Evolutionary conservation across 257 asterid genomes (phyloP), one percentile per base, ranked within the genome.

Genomic region (Phtheirospermum japonicum): DNA sequence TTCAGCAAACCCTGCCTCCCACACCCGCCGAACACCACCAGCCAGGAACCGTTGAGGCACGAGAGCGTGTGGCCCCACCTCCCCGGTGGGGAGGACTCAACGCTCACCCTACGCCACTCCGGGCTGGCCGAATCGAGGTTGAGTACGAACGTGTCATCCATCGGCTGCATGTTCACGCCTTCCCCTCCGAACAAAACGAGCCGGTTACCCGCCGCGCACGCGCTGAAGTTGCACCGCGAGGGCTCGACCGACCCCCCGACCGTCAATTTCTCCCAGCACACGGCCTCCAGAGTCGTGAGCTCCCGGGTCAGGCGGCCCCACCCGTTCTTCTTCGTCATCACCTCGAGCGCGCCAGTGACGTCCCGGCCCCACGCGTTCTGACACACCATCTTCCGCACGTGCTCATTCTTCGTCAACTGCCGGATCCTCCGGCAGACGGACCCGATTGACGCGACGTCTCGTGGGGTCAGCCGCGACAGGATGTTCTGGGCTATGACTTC

Each of bases 341-440:
- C 68, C 51, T 89, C 95, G 59, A 89, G 71, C 10, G 90, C 75
- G 6, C 97, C 95, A 2, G 91, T 89, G 61, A 89, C 94, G 33
- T 89, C 97, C 64, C 84, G 69, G 64, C 97, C 95, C 97, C 97
- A 89, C 50, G 97, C 97, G 70, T 89, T 89, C 76, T 89, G 94
- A 46, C 95, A 89, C 6, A 89, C 97, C 91, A 89, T 81, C 69
- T 82, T 89, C 52, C 97, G 77, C 3, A 89, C 75, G 59, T 84
- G 87, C 77, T 89, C 97, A 14, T 89, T 89, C 70, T 86, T 84
- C 0, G 97, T 86, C 50, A 89, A 65, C 33, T 69, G 87, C 1
- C 95, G 83, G 57, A 89, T 86, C 78, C 97, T 77, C 69, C 81
- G 76, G 64, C 95, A 89, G 63, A 86, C 97, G 48, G 97, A 89